Conservation (phyloP, 23 red algal genomes). For the Gracilaria domingensis region DNA sequence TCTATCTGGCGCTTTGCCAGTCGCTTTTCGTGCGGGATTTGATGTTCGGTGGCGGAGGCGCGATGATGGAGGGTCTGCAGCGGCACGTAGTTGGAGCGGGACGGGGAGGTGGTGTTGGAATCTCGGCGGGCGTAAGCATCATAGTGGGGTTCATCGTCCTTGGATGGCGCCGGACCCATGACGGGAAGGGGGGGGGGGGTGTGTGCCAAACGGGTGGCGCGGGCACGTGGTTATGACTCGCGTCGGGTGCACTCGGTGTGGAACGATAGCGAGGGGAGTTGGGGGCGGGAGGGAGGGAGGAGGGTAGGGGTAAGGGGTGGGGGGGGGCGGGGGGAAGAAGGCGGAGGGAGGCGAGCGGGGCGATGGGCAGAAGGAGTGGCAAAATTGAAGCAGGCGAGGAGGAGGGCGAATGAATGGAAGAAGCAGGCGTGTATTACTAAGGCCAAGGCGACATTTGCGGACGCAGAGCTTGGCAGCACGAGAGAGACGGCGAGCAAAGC, state of each 20-base stretch:
- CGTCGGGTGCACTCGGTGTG: too few species aligned
- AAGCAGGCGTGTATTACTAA: too few species aligned
- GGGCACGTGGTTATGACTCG: too few species aligned
- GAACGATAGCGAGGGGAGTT: too few species aligned
- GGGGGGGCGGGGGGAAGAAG: too few species aligned
- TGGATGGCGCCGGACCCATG: slow-evolving; percentile 46
- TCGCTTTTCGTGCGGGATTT: slow-evolving; percentile 66
- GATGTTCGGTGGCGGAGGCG: slow-evolving; percentile 5
- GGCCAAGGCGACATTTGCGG: background rate
- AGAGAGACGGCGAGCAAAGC: background rate
- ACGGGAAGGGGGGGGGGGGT: too few species aligned
- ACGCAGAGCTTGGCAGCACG: too few species aligned
- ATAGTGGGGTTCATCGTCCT: slow-evolving; percentile 11
- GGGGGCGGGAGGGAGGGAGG: too few species aligned
- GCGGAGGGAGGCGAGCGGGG: too few species aligned
- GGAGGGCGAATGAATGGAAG: background rate
- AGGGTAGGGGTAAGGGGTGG: too few species aligned
- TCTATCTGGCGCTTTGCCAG: slow-evolving; percentile 89
- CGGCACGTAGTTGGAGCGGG: slow-evolving; percentile 13
- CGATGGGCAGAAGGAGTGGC: background rate
- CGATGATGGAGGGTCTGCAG: background rate
- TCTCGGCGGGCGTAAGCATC: background rate
- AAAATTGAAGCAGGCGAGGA: background rate
- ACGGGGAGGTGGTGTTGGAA: slow-evolving; percentile 21
- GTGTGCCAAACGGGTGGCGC: too few species aligned